These are phyloP conservation scores for Penicillium arizonense DNA, from an alignment of 495 filamentous ascomycete species.

Conservation along the genomic window DNA sequence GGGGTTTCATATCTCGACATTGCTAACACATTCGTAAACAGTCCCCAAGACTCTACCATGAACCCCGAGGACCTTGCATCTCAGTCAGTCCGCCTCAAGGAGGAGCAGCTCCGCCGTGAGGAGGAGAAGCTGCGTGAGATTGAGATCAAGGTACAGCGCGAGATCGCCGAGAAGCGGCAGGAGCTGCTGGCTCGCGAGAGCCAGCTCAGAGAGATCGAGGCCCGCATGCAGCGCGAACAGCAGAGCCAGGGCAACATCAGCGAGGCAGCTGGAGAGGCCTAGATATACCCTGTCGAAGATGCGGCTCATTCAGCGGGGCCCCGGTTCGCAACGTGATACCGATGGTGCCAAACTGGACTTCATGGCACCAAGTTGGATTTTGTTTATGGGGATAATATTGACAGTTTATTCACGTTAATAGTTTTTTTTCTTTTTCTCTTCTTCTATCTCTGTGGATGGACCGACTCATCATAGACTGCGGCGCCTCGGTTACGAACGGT, in stretches of 20 bases:
- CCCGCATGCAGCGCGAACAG: conserved; percentile 70
- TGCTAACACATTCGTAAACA: conserved; percentile 33
- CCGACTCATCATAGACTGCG: conserved; percentile 25
- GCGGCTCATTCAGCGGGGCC: conserved; percentile 32
- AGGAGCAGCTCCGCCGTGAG: conserved; percentile 96
- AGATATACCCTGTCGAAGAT: conserved; percentile 34
- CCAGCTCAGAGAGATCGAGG: conserved; percentile 93
- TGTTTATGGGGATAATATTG: conserved; percentile 49
- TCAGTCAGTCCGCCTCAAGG: conserved; percentile 97
- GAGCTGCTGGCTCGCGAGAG: conserved; percentile 96
- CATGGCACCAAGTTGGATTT: conserved; percentile 39
- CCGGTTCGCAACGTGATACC: conserved; percentile 38
- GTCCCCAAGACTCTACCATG: conserved; percentile 75
- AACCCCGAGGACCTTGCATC: conserved; percentile 96
- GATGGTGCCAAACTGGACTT: conserved; percentile 43
- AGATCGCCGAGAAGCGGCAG: conserved; percentile 99
- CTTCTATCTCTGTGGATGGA: conserved; percentile 24
- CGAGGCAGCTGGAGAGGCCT: conserved; percentile 45
- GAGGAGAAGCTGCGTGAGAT: conserved; percentile 99
- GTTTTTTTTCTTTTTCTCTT: conserved; percentile 40
- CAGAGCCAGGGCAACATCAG: conserved; percentile 46
- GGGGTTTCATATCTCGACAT: not conserved
- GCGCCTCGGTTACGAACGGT: conserved; percentile 22
- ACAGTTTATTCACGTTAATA: conserved; percentile 52
- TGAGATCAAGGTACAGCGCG: conserved; percentile 97